phyloP scores from a whole-genome alignment of 2,329 filamentous ascomycete species.

The Trichophyton equinum region DNA sequence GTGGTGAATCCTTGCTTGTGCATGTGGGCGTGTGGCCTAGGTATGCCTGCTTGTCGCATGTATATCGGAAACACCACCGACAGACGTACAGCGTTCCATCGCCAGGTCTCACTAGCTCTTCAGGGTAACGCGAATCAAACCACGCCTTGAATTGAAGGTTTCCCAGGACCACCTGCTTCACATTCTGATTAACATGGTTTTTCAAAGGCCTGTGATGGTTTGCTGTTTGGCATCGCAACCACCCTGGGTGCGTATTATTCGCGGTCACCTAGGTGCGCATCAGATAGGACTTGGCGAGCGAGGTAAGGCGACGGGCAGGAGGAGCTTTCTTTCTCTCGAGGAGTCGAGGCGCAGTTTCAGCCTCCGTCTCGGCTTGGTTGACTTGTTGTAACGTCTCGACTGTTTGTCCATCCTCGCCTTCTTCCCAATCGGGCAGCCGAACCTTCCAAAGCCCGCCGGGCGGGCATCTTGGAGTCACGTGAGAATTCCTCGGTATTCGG shows the following conservation, averaged over 20 bases:
- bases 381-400: background rate
- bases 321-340: background rate
- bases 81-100: constrained; percentile 67
- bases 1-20: constrained; percentile 41
- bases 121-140: constrained; percentile 80
- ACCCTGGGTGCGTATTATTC: constrained; percentile 9
- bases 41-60: constrained; percentile 33
- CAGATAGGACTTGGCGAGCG: background rate
- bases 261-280: constrained; percentile 5
- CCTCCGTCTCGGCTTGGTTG: background rate
- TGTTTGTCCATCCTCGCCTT: background rate
- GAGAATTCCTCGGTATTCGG: background rate
- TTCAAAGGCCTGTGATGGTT: constrained; percentile 18
- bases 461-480: background rate
- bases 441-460: background rate
- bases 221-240: constrained; percentile 1
- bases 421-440: background rate
- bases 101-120: constrained; percentile 48
- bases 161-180: constrained; percentile 76
- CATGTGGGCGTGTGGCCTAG: constrained; percentile 38
- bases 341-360: background rate
- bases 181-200: constrained; percentile 52
- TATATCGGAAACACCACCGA: constrained; percentile 89
- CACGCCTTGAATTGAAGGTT: constrained; percentile 75
- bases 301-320: background rate